Base-by-base conservation (phyloP, 2,329 filamentous ascomycete species). In the Pseudopithomyces chartarum region DNA sequence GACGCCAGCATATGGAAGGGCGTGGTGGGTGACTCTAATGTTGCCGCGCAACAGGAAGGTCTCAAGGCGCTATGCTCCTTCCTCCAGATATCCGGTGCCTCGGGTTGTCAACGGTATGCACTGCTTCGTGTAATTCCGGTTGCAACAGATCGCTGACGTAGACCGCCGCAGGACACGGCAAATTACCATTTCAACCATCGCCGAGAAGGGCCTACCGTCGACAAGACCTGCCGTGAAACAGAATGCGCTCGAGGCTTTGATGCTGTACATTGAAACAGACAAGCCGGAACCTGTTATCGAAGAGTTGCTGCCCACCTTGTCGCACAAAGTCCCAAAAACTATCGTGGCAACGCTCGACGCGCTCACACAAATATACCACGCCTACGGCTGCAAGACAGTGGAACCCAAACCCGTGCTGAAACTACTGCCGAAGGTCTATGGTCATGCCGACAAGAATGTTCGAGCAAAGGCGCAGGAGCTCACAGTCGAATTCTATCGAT, bases 401-500 rank as follows among this genome's bases (percentile, higher is more conserved):
- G 95, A 99, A 70, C 92, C 96, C 3, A 97, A 99, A 73, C 89
- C 91, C 1, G 87, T 96, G 19, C 84, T 98, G 57, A 98, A 98
- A 74, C 80, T 85, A 11, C 81, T 99, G 2, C 92, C 95, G 2
- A 96, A 97, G 73, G 89, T 89, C 1, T 99, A 97, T 72, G 92
- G 91, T 19, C 95, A 98, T 74, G 94, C 95, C 32, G 95, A 99
- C 82, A 99, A 99, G 79, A 98, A 98, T 73, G 91, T 99, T 15
- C 89, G 95, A 76, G 92, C 93, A 3, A 95, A 97, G 75, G 92
- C 93, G 26, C 95, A 95, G 45, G 92, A 90, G 66, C 81, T 99
- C 55, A 90, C 94, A 0, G 91, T 97, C 46, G 96, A 99, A 73
- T 86, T 99, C 56, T 99, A 99, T 77, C 84, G 95, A 76, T 99